Evolutionary conservation across 805 yeast genomes (phyloP), one percentile per base, ranked within the genome.

Genomic region (Metschnikowia baotianmanensis): DNA sequence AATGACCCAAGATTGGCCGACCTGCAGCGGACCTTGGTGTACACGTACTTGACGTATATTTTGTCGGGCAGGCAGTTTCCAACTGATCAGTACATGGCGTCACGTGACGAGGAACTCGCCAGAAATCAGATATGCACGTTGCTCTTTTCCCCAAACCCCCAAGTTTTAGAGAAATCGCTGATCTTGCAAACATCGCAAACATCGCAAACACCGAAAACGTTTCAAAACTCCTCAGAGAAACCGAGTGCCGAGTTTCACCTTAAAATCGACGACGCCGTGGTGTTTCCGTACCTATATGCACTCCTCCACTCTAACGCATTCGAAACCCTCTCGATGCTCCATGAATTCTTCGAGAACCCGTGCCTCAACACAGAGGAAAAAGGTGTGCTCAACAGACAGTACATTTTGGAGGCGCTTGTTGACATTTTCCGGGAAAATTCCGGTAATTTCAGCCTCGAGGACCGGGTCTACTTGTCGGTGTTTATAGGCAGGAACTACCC

Each of bases 61-160:
- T 65, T 87, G 20, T 82, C 91, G 0, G 95, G 95, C 0, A 68
- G 93, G 40, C 83, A 82, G 43, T 91, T 82, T 57, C 97, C 97
- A 0, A 80, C 84, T 1, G 85, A 84, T 32, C 61, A 66, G 21
- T 58, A 60, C 15, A 67, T 83, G 17, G 65, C 58, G 3, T 60
- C 56, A 7, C 55, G 49, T 6, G 49, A 38, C 8, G 55, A 42
- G 27, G 21, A 24, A 8, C 10, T 23, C 11, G 45, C 52, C 4
- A 33, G 52, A 19, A 27, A 23, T 10, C 37, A 34, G 12, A 30
- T 55, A 5, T 48, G 50, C 29, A 36, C 29, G 10, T 12, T 52
- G 8, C 34, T 55, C n/a, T 52, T 55, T 31, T 76, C 77, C 43
- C n/a, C n/a, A n/a, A n/a, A n/a, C n/a, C n/a, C n/a, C n/a, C n/a